Conservation (phyloP, 176 grass and related monocot species). For the Triticum dicoccoides region DNA sequence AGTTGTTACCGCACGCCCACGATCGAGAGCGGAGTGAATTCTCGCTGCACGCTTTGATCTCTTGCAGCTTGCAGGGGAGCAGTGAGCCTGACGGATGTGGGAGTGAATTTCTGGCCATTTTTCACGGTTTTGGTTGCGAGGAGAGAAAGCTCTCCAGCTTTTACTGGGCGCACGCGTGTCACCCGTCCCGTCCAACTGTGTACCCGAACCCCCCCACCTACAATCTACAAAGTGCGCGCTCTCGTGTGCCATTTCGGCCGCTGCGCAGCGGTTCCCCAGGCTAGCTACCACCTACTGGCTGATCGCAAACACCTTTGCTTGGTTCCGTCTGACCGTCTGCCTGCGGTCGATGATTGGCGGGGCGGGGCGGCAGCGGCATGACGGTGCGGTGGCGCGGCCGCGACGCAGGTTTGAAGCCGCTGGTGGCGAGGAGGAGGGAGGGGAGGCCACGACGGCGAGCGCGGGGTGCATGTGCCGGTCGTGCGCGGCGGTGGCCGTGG, state of each 20-base stretch:
- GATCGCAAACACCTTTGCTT: not conserved
- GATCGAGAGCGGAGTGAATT: not conserved
- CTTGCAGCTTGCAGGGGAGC: no score
- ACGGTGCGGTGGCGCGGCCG: not conserved
- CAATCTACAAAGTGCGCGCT: conserved; percentile 31
- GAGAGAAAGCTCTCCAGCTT: no score
- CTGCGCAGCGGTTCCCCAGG: not conserved
- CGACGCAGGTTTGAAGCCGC: not conserved
- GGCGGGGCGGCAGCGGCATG: not conserved
- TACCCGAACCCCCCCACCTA: conserved; percentile 26
- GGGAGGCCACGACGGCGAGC: not conserved
- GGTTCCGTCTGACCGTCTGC: not conserved
- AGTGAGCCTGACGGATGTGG: no score
- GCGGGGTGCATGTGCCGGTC: conserved; percentile 49
- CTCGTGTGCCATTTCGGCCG: not conserved
- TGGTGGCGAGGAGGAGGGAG: not conserved
- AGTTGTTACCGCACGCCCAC: not conserved
- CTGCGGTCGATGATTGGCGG: conserved; percentile 11
- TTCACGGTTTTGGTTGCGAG: no score
- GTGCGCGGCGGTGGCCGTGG: conserved; percentile 57
- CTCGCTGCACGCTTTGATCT: no score
- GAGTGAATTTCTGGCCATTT: no score
- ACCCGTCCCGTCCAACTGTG: not conserved
- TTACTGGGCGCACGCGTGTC: conserved; percentile 19
- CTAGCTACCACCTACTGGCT: not conserved